These are phyloP conservation scores for Phytophthora megakarya DNA, from an alignment of 352 stramenopile genomes.

Conservation along the genomic window DNA sequence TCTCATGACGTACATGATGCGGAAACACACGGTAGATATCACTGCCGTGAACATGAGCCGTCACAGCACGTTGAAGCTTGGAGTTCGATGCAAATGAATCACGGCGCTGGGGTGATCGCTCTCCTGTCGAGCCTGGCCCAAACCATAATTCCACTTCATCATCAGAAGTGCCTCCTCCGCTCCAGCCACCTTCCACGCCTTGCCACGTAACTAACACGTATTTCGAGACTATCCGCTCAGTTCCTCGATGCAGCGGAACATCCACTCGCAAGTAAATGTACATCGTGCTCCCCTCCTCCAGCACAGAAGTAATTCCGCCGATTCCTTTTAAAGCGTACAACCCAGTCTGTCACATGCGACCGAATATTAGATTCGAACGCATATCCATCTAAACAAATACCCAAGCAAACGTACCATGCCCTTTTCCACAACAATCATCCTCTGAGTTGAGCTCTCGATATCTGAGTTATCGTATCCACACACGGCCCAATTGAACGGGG, in stretches of 20 bases:
- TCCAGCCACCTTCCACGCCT: slow-evolving; percentile 52
- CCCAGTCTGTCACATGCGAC: slow-evolving; percentile 52
- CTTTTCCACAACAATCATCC: slow-evolving; percentile 82
- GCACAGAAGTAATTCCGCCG: slow-evolving; percentile 70
- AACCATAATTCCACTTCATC: slow-evolving; percentile 72
- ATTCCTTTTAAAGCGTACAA: slow-evolving; percentile 85
- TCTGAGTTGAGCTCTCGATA: slow-evolving; percentile 59
- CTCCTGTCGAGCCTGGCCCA: slow-evolving; percentile 49
- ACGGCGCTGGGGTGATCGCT: slow-evolving; percentile 38
- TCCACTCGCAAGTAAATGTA: slow-evolving; percentile 92
- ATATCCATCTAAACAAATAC: neutral
- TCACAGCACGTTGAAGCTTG: slow-evolving; percentile 81
- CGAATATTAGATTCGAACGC: neutral
- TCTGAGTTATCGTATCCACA: slow-evolving; percentile 79
- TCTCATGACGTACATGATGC: slow-evolving; percentile 65
- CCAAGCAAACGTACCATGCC: slow-evolving; percentile 64
- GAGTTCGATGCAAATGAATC: slow-evolving; percentile 66
- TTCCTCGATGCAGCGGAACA: slow-evolving; percentile 79
- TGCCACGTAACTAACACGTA: slow-evolving; percentile 90
- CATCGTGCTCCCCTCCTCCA: slow-evolving; percentile 83
- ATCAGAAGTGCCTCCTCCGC: slow-evolving; percentile 70
- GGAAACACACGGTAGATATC: slow-evolving; percentile 90
- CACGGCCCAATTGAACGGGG: slow-evolving; percentile 87
- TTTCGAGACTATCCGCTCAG: slow-evolving; percentile 86
- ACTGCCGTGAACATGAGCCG: slow-evolving; percentile 77